Percentiles rank a stretch among this genome's conserved stretches.
phyloP scores from a whole-genome alignment of 2,329 filamentous ascomycete species.

The Aspergillus piperis region DNA sequence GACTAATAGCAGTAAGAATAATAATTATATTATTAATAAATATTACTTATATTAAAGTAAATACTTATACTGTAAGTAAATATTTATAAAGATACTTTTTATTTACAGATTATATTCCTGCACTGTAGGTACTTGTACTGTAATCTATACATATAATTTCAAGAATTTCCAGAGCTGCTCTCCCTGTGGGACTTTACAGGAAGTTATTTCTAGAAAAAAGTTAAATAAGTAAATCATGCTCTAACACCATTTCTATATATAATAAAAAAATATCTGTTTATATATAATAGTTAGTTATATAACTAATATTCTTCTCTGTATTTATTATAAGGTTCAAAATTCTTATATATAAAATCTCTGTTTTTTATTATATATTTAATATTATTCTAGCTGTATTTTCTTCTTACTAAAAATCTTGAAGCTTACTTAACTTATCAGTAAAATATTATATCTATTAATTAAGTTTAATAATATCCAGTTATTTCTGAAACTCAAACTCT shows the following conservation, averaged over 20 bases:
- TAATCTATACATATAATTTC: conserved; percentile 8
- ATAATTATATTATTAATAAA: conserved; percentile 2
- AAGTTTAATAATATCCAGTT: conserved; percentile 7
- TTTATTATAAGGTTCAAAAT: background rate
- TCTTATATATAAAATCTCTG: background rate
- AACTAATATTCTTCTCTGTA: background rate
- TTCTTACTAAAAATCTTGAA: background rate
- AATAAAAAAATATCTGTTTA: conserved; percentile 17
- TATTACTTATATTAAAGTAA: conserved; percentile 6
- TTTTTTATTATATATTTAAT: conserved; percentile 5
- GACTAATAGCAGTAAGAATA: conserved; percentile 13
- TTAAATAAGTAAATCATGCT: conserved; percentile 18
- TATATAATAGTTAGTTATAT: background rate
- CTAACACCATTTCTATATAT: conserved; percentile 14
- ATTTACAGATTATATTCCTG: conserved; percentile 8
- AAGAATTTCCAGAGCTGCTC: conserved; percentile 9
- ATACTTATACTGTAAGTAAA: background rate
- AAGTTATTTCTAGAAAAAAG: conserved; percentile 6
- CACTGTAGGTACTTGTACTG: conserved; percentile 3
- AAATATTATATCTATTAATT: background rate
- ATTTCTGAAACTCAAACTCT: conserved; percentile 18
- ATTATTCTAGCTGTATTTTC: background rate
- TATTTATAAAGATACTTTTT: background rate
- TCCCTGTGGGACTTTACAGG: conserved; percentile 10
- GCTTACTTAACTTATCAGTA: background rate